Evolutionary conservation across 495 filamentous ascomycete genomes (phyloP), one percentile per base, ranked within the genome.

Genomic region (Annulohypoxylon maeteangense): DNA sequence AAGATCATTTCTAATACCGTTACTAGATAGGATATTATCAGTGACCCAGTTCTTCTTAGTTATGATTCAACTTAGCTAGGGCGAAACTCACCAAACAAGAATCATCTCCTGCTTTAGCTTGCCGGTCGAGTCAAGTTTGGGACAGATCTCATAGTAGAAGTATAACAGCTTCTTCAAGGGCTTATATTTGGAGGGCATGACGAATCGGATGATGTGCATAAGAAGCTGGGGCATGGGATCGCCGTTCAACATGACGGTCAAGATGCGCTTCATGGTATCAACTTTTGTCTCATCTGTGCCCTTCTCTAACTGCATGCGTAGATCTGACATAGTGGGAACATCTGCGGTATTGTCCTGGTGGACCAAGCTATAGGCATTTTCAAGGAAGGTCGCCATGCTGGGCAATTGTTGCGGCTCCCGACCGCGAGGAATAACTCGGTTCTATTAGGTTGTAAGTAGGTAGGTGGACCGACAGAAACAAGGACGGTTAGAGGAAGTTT

Each of bases 91-190:
- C 95, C 96, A 98, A 72, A 99, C 96, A 76, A 99, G 85, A 80
- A 99, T 98, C 92, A 97, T 97, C 86, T 99, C 96, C 81, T 98
- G 95, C 87, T 97, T 97, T 59, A 98, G 83, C 85, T 98, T 98
- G 75, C 96, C 96, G 69, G 82, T 89, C 23, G 90, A 84, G 80
- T 98, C 96, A 44, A 90, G 90, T 80, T 99, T 99, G 25, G 96
- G 96, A 79, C 95, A 98, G 75, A 98, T 95, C 82, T 99, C 96
- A 81, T 98, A 97, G 84, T 98, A 99, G 81, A 98, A 95, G 82
- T 99, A 99, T 14, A 99, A 87, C 44, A 99, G 83, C 83, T 98
- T 98, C 87, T 99, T 99, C 74, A 99, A 84, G n/a, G 89, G 83
- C 81, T 98, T 98, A 82, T 90, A 93, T 84, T 92, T 97, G 62